phyloP scores from a whole-genome alignment of 441 rosid genomes.

The Euphorbia celastroides region DNA sequence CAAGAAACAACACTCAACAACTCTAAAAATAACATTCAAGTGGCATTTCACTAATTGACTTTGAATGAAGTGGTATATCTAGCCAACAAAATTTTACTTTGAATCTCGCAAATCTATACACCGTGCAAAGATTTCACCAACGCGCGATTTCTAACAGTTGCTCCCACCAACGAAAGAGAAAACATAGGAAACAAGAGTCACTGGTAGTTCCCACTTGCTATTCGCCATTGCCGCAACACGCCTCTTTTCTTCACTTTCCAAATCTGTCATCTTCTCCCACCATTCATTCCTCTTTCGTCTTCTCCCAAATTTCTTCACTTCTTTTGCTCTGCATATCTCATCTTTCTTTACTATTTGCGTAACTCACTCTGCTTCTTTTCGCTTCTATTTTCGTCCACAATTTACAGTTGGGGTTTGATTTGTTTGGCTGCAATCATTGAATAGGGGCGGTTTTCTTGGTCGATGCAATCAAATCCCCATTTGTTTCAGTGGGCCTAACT shows the following conservation, averaged over 20 bases:
- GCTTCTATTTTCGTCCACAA: background rate
- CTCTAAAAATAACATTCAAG: too few species aligned
- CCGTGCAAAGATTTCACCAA: too few species aligned
- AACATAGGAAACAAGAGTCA: background rate
- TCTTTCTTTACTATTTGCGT: background rate
- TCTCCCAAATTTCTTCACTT: background rate
- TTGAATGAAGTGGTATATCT: too few species aligned
- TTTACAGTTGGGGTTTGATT: background rate
- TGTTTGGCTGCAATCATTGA: conserved; percentile 12
- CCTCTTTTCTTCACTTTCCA: background rate
- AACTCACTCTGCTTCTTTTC: background rate
- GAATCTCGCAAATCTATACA: too few species aligned
- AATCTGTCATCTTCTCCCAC: background rate
- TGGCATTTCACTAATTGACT: too few species aligned
- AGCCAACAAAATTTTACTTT: too few species aligned
- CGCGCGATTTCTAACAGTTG: too few species aligned
- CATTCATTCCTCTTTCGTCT: background rate
- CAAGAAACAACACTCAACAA: too few species aligned
- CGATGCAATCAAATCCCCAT: background rate
- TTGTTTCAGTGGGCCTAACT: conserved; percentile 10
- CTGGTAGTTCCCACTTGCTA: background rate
- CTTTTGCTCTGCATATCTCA: background rate
- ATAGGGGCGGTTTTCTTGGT: conserved; percentile 7
- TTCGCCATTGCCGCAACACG: background rate
- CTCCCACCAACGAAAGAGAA: too few species aligned